Evolutionary conservation across 2,329 filamentous ascomycete species (phyloP).

Genomic region (Clonostachys rosea): DNA sequence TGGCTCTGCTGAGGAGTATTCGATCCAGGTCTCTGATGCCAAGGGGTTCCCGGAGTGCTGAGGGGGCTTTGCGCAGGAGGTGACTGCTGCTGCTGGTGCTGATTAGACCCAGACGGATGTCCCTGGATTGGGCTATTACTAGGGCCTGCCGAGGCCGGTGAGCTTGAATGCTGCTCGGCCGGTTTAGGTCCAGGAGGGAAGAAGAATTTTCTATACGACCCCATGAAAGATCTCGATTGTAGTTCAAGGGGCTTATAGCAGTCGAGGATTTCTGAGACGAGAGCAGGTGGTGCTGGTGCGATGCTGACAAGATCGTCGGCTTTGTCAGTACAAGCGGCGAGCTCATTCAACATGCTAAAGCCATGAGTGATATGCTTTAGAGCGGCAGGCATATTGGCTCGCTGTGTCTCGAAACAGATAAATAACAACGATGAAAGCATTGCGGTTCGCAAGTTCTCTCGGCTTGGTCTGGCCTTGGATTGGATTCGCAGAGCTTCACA

Average conservation of each 20-base stretch:
- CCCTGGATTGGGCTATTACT: neutral
- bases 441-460: constrained; percentile 28
- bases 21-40: no score
- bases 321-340: constrained; percentile 25
- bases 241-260: constrained; percentile 31
- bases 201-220: constrained; percentile 27
- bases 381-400: constrained; percentile 30
- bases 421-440: constrained; percentile 31
- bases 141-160: constrained; percentile 12
- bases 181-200: constrained; percentile 12
- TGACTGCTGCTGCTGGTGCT: constrained; percentile 10
- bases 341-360: constrained; percentile 32
- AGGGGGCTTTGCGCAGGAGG: constrained; percentile 25
- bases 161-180: neutral
- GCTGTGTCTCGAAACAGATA: constrained; percentile 32
- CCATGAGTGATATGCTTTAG: constrained; percentile 33
- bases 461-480: constrained; percentile 24
- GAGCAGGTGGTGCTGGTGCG: constrained; percentile 24
- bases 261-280: constrained; percentile 30
- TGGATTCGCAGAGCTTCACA: constrained; percentile 34
- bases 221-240: constrained; percentile 31
- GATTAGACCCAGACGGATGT: neutral
- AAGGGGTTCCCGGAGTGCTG: constrained; percentile 6
- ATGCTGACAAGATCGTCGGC: constrained; percentile 28
- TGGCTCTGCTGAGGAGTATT: constrained; percentile 10